These are phyloP conservation scores for Colletotrichum orchidophilum DNA, from an alignment of 2,329 filamentous ascomycete genomes.

Conservation along the genomic window DNA sequence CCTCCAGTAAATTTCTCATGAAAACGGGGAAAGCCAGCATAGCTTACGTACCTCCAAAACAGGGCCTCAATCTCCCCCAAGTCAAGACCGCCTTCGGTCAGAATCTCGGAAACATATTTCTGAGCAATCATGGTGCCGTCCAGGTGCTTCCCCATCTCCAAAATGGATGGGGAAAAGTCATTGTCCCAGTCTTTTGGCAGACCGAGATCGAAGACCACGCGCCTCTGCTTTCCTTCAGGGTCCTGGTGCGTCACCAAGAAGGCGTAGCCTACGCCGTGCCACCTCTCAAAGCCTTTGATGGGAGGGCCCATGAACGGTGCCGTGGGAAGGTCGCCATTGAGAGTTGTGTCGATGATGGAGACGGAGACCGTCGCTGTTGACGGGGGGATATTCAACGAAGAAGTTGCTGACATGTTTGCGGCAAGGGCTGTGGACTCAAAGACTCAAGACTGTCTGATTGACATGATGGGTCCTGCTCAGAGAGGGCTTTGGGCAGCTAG, in stretches of 20 bases:
- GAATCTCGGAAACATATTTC: slow-evolving; percentile 15
- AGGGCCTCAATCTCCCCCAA: slow-evolving; percentile 34
- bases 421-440: background rate
- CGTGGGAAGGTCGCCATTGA: background rate
- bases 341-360: slow-evolving; percentile 7
- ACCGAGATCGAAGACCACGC: background rate
- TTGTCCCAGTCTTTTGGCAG: background rate
- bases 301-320: slow-evolving; percentile 3
- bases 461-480: background rate
- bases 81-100: background rate
- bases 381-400: background rate
- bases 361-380: background rate
- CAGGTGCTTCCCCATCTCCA: background rate
- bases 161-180: background rate
- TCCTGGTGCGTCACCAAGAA: background rate
- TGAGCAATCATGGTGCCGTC: background rate
- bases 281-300: slow-evolving; percentile 2
- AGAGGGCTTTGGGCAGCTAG: background rate
- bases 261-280: slow-evolving; percentile 1
- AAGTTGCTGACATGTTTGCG: background rate
- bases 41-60: slow-evolving; percentile 35
- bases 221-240: background rate
- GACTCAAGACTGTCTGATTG: background rate
- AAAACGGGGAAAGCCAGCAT: background rate
- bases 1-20: background rate